Conservation (phyloP, 1,139 yeast species). For the Magnusiomyces suaveolens region DNA sequence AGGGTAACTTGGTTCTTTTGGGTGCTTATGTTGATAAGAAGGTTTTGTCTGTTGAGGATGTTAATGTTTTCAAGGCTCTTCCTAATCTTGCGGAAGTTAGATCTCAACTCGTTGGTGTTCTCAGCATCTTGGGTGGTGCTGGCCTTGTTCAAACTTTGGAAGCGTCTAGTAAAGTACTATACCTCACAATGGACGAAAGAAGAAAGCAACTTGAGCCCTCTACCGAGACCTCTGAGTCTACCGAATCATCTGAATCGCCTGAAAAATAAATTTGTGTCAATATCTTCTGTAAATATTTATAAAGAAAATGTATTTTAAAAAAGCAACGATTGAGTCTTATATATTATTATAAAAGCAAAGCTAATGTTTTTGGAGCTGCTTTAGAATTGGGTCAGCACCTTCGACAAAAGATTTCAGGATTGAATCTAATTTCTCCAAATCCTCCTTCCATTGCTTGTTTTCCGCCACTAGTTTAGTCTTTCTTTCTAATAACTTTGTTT, state of each 20-base stretch:
- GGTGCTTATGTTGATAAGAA: constrained; percentile 75
- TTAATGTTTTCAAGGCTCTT: constrained; percentile 58
- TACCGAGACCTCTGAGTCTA: background rate
- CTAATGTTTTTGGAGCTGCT: constrained; percentile 21
- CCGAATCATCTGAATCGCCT: no score
- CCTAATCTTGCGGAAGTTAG: constrained; percentile 66
- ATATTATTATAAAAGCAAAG: background rate
- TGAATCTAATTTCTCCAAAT: constrained; percentile 21
- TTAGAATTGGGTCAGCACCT: constrained; percentile 22
- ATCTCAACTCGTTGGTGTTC: constrained; percentile 74
- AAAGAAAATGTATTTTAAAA: no score
- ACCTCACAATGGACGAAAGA: constrained; percentile 62
- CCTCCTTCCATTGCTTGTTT: constrained; percentile 24
- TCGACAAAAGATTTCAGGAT: constrained; percentile 24
- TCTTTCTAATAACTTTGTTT: constrained; percentile 21
- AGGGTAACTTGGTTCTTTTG: constrained; percentile 65
- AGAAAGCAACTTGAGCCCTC: constrained; percentile 35
- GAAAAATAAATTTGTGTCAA: no score
- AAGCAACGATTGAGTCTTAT: background rate
- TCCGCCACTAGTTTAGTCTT: constrained; percentile 22
- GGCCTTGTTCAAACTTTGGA: constrained; percentile 78
- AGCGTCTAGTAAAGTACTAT: constrained; percentile 53
- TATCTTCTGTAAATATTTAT: background rate
- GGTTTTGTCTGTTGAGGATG: constrained; percentile 44
- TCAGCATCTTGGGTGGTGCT: constrained; percentile 78